A percentile compares a stretch with the other conserved stretches of the same genome.
Evolutionary conservation across 2,329 filamentous ascomycete species (phyloP).

Genomic region (Trichoderma hamatum): DNA sequence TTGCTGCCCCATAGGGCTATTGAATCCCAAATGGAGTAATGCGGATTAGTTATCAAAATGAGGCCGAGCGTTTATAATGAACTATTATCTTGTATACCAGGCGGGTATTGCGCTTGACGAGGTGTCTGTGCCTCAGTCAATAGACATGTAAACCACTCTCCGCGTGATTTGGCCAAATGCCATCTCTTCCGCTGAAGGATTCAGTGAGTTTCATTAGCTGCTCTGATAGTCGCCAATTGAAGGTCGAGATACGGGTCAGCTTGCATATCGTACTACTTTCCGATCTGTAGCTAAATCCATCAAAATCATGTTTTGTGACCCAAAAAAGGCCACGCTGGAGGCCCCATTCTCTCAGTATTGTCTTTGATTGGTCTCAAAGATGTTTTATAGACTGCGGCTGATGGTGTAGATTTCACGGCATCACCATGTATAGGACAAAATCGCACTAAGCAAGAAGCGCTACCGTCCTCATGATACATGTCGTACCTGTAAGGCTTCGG

Average conservation of each 20-base stretch:
- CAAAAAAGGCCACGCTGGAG: not conserved
- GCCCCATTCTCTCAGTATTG: not conserved
- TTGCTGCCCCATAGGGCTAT: not conserved
- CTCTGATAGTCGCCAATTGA: not conserved
- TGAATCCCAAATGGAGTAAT: not conserved
- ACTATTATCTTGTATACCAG: not conserved
- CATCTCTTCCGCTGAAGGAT: not conserved
- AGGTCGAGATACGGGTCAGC: not conserved
- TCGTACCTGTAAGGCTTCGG: conserved; percentile 13
- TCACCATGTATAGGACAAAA: not conserved
- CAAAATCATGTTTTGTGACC: not conserved
- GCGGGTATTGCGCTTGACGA: not conserved
- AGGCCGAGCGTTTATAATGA: not conserved
- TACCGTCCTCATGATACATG: not conserved
- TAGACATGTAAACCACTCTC: not conserved
- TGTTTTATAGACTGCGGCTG: not conserved
- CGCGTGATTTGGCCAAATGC: not conserved
- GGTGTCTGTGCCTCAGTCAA: not conserved
- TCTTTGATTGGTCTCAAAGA: not conserved
- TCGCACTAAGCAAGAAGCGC: not conserved
- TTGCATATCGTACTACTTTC: not conserved
- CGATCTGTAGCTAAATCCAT: not conserved
- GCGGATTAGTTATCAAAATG: not conserved
- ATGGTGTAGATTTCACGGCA: not conserved
- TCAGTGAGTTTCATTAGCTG: not conserved